Evolutionary conservation across 2,329 filamentous ascomycete genomes (phyloP), one percentile per base, ranked within the genome.

Genomic region (Exophiala bonariae): DNA sequence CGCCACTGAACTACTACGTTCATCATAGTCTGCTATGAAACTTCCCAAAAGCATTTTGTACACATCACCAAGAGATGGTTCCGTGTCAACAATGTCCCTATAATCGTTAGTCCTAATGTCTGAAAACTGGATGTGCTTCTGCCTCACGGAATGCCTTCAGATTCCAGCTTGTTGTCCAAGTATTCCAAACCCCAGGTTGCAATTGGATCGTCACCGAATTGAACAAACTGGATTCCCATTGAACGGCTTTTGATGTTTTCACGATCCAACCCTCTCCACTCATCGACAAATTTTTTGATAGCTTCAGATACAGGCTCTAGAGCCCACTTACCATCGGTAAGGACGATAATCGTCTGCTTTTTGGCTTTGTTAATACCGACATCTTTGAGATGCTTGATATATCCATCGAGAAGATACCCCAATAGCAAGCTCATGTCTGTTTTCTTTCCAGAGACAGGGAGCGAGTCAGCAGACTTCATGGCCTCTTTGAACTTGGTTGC

Each of bases 141-240:
- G n/a, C n/a, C n/a, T n/a, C n/a, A n/a, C n/a, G n/a, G n/a, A n/a
- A n/a, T n/a, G n/a, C n/a, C n/a, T n/a, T n/a, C n/a, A n/a, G n/a
- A n/a, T n/a, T n/a, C n/a, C n/a, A n/a, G n/a, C n/a, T n/a, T n/a
- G n/a, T n/a, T n/a, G n/a, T n/a, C n/a, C n/a, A n/a, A n/a, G n/a
- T n/a, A n/a, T n/a, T n/a, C n/a, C n/a, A n/a, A n/a, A n/a, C n/a
- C n/a, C n/a, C n/a, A n/a, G n/a, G n/a, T n/a, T n/a, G n/a, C n/a
- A n/a, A n/a, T n/a, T n/a, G n/a, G 33, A 28, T 65, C 54, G 10
- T 60, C 17, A 1, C 62, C 63, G 14, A 65, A 65, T 11, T 57
- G 58, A 5, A 66, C 50, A 33, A 66, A 66, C 11, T 65, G 55
- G 13, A 66, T 61, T 13, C 56, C 61, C 1, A 66, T 48, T 8